These are phyloP conservation scores for Phytophthora cryptogea DNA, from an alignment of 352 stramenopile species.

Conservation along the genomic window DNA sequence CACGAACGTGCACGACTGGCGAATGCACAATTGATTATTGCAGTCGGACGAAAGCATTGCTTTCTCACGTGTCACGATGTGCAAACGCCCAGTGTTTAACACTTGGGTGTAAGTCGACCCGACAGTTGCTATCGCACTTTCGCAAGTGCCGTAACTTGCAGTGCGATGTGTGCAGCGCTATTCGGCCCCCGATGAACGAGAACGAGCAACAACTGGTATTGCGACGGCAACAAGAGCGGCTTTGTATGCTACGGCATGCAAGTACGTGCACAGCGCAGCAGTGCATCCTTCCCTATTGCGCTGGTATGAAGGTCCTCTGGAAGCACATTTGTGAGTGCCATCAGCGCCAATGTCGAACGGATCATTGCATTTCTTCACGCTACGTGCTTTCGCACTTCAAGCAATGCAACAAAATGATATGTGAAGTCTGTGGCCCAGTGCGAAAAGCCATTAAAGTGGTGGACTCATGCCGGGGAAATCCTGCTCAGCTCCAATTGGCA, in stretches of 20 bases:
- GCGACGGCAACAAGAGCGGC: constrained; percentile 80
- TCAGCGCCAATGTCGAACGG: constrained; percentile 83
- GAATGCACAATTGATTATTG: constrained; percentile 87
- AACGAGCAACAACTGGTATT: constrained; percentile 86
- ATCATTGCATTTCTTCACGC: constrained; percentile 88
- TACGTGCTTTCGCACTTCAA: constrained; percentile 92
- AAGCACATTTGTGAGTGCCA: constrained; percentile 92
- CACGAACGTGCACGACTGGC: constrained; percentile 73
- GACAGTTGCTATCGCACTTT: constrained; percentile 86
- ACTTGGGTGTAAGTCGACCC: constrained; percentile 87
- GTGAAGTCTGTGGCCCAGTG: constrained; percentile 87
- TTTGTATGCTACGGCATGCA: constrained; percentile 88
- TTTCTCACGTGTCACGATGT: constrained; percentile 84
- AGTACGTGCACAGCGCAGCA: constrained; percentile 72
- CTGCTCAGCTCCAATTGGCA: constrained; percentile 70
- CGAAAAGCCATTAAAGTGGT: constrained; percentile 89
- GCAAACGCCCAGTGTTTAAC: constrained; percentile 86
- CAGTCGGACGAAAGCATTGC: constrained; percentile 75
- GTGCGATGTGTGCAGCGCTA: constrained; percentile 87
- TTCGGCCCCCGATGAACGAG: constrained; percentile 88
- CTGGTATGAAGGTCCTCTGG: constrained; percentile 89
- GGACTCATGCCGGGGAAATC: constrained; percentile 79
- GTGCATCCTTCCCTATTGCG: constrained; percentile 85
- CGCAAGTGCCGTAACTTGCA: constrained; percentile 88
- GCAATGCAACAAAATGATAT: constrained; percentile 92